Evolutionary conservation across 2,329 filamentous ascomycete species (phyloP), one percentile per base, ranked within the genome.

Genomic region (Talaromyces sp.): DNA sequence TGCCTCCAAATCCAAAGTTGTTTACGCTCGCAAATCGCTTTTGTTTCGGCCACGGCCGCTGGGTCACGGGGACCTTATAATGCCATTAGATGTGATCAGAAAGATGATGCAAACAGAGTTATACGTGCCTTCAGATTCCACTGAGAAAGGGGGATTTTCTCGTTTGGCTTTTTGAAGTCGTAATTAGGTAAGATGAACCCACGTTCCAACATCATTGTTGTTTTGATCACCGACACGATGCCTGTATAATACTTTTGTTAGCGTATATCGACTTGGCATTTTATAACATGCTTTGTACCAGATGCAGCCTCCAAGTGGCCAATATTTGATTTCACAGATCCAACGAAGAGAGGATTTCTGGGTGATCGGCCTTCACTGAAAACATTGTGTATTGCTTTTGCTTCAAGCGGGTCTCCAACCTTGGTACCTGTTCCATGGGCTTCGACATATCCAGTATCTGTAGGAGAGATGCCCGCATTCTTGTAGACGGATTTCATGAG

Each of bases 401-500:
- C 25, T 47, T 59, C 57, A 25, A 53, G 28, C 17, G 47, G 57
- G 49, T 59, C 57, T 53, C 57, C 57, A 17, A 53, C 57, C 7
- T 44, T 30, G 25, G 57, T 59, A 28, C 57, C 57, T 17, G 57
- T 52, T n/a, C 57, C 57, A 47, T 59, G 32, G 22, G 27, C n/a
- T 65, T 86, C 78, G 7, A 77, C 69, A 52, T 67, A 77, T 10
- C 73, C 28, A 4, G 62, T 59, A 11, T 62, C 49, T 6, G 32
- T 32, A 1, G 42, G 32, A 59, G 76, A 69, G 2, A 79, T 69
- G 0, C 73, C 73, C 5, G 73, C 73, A 9, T 65, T 65, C 6
- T 27, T 51, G 60, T 81, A 81, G 0, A 71, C 72, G 3, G 69
- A 17, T 0, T 67, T 64, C 47, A 79, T 78, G 2, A 78, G 61